Evolutionary conservation across 768 basidiomycete genomes (phyloP).

Genomic region (Cyathus striatus): DNA sequence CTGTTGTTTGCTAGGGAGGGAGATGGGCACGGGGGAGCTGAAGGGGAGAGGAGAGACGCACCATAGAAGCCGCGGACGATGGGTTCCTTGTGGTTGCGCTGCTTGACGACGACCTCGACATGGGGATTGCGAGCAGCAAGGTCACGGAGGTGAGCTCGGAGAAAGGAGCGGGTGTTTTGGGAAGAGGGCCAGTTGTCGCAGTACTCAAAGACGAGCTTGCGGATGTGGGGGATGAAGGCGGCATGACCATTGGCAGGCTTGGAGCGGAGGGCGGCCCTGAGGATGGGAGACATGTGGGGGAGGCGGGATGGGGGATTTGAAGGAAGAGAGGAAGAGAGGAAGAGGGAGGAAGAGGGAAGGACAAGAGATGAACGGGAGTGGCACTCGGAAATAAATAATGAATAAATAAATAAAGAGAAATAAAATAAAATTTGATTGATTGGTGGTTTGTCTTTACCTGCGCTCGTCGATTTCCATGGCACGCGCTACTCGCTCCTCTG

Average conservation of each 20-base stretch:
- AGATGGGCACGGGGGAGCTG: conserved; percentile 11
- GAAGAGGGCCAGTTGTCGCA: conserved; percentile 83
- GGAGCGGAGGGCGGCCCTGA: conserved; percentile 46
- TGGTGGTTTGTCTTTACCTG: no score
- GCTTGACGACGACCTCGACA: conserved; percentile 79
- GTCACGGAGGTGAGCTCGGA: conserved; percentile 55
- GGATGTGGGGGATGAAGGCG: conserved; percentile 70
- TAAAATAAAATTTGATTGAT: no score
- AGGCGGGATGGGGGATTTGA: conserved; percentile 8
- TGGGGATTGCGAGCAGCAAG: conserved; percentile 74
- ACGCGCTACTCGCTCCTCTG: conserved; percentile 68
- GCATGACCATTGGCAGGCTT: conserved; percentile 69
- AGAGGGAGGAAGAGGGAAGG: conserved; percentile 1
- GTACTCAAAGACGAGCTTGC: conserved; percentile 86
- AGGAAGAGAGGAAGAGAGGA: conserved; percentile 1
- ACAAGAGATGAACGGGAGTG: not conserved
- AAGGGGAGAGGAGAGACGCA: conserved; percentile 25
- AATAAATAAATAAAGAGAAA: no score
- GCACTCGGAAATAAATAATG: no score
- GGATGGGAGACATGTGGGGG: conserved; percentile 20
- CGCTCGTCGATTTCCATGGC: conserved; percentile 58
- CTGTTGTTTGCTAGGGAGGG: conserved; percentile 67
- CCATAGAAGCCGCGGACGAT: conserved; percentile 82
- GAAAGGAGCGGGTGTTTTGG: conserved; percentile 61
- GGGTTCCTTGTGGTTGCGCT: conserved; percentile 71